Evolutionary conservation across 495 filamentous ascomycete species (phyloP).

Genomic region (Amphirosellinia nigrospora): DNA sequence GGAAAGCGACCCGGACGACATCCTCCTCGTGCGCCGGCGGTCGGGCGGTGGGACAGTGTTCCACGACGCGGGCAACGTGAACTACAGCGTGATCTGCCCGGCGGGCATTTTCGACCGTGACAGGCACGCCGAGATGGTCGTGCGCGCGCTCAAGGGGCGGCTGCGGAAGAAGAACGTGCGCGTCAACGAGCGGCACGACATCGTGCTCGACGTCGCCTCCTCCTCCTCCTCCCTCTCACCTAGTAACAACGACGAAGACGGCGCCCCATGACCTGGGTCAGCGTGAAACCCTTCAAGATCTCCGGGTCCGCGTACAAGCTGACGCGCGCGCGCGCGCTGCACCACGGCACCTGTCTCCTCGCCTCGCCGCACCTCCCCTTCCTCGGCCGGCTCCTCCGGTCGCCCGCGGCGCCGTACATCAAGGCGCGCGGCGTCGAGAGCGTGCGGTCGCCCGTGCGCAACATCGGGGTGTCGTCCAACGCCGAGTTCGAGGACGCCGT

Average conservation of each 20-base stretch:
- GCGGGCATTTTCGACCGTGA: slow-evolving; percentile 75
- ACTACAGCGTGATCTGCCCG: slow-evolving; percentile 90
- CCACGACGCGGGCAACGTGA: slow-evolving; percentile 90
- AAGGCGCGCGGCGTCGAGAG: slow-evolving; percentile 90
- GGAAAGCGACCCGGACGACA: slow-evolving; percentile 21
- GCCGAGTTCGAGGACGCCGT: slow-evolving; percentile 59
- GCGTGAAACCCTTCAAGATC: slow-evolving; percentile 68
- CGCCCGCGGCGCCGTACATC: slow-evolving; percentile 75
- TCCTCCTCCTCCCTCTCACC: too few relatives aligned
- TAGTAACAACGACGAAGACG: neutral
- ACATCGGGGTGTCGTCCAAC: slow-evolving; percentile 64
- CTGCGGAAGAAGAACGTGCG: slow-evolving; percentile 43
- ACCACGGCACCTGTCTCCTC: slow-evolving; percentile 91
- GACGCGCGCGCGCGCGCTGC: slow-evolving; percentile 75
- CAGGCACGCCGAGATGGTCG: slow-evolving; percentile 90
- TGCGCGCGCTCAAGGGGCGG: slow-evolving; percentile 68
- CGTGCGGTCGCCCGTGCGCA: slow-evolving; percentile 81
- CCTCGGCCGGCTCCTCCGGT: slow-evolving; percentile 70
- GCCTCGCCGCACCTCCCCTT: slow-evolving; percentile 68
- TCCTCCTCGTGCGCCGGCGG: slow-evolving; percentile 77
- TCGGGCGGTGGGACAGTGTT: slow-evolving; percentile 93
- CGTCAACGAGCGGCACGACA: slow-evolving; percentile 93
- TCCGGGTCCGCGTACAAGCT: slow-evolving; percentile 95
- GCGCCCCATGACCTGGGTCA: too few relatives aligned
- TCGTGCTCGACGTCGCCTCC: slow-evolving; percentile 69